Conservation (phyloP, 2,329 filamentous ascomycete species). For the Fusarium albidum region DNA sequence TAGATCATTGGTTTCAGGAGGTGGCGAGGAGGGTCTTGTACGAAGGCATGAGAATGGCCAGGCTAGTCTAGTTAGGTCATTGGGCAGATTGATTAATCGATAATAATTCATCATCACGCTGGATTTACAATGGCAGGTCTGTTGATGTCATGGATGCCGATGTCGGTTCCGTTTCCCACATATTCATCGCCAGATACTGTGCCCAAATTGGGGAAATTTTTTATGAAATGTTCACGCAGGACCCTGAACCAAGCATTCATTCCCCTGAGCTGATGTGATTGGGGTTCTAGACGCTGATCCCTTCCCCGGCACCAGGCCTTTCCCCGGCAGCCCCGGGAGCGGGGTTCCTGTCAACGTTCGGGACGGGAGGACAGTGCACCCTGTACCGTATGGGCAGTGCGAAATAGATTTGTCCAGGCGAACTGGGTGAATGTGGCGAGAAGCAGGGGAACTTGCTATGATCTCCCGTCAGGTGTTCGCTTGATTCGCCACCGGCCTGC, state of each 20-base stretch:
- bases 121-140: neutral
- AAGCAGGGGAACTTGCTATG: constrained; percentile 24
- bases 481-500: constrained; percentile 53
- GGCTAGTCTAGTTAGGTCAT: neutral
- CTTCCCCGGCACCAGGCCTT: neutral
- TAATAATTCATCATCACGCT: constrained; percentile 1
- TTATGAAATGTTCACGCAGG: constrained; percentile 7
- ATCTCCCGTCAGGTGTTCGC: constrained; percentile 24
- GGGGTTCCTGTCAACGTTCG: neutral
- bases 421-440: neutral
- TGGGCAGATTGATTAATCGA: neutral
- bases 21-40: constrained; percentile 13
- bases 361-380: neutral
- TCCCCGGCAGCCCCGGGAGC: constrained; percentile 2
- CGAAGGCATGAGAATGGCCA: neutral
- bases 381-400: neutral
- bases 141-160: neutral
- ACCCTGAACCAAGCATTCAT: constrained; percentile 5
- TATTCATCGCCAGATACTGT: constrained; percentile 16
- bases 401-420: neutral
- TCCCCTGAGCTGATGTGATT: constrained; percentile 1
- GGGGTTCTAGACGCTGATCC: constrained; percentile 6
- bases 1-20: constrained; percentile 4
- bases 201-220: neutral
- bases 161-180: neutral